Evolutionary conservation across 169 alveolate species (phyloP), one percentile per base, ranked within the genome.

Genomic region (Plasmodium falciparum): DNA sequence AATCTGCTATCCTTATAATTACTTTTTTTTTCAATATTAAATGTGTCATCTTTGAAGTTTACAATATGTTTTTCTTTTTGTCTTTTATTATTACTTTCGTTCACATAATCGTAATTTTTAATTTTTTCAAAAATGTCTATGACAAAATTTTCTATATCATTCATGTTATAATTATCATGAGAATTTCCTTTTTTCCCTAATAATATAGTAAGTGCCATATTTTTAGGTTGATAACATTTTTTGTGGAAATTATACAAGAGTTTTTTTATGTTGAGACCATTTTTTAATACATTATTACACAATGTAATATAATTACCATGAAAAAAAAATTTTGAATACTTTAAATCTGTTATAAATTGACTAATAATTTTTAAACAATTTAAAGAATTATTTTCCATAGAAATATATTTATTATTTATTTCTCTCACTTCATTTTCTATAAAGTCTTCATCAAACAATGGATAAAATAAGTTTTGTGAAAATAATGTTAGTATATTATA

Each of bases 211-310:
- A 83, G 61, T 43, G 91, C 69, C 91, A 83, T 83, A 83, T 83
- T 83, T 56, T 72, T 70, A 54, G 91, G 91, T 47, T 70, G 91
- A 83, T 83, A 83, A 70, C 91, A 83, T 47, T 69, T 83, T 56
- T 47, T 69, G 43, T 83, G 91, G 26, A 69, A 83, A 69, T 69
- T 83, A 58, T 71, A 17, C 85, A 83, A 50, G 13, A 33, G 54
- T 43, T 63, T 52, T 70, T 83, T 83, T 83, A 83, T 83, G 39
- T 73, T 59, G 43, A 83, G 29, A 26, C 73, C 69, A 69, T 83
- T 59, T 45, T 69, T 83, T 83, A 83, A 83, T 54, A 83, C 74
- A 73, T 83, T 83, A 26, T 83, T 67, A 47, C 91, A 83, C 66
- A 83, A 83, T 2, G 91, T 83, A 62, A 73, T 39, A 73, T 83